Percentiles rank a stretch among this genome's conserved stretches.
These are phyloP conservation scores for Hyphopichia pseudoburtonii DNA, from an alignment of 1,139 yeast genomes.

Conservation along the genomic window DNA sequence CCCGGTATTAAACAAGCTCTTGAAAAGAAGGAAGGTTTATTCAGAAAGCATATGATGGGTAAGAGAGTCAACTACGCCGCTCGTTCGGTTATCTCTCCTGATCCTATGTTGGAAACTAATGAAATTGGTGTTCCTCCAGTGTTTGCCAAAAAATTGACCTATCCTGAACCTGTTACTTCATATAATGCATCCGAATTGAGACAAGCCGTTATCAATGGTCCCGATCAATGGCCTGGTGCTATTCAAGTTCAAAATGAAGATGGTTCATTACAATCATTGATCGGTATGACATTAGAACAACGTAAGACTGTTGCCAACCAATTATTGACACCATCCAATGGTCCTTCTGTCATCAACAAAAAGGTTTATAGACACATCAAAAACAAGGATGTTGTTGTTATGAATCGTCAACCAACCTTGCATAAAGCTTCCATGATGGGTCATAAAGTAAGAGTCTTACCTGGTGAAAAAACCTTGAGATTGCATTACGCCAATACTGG, in stretches of 20 bases:
- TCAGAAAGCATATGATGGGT: constrained; percentile 99
- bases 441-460: constrained; percentile 93
- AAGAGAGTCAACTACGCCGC: constrained; percentile 99
- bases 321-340: constrained; percentile 77
- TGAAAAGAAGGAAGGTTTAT: constrained; percentile 97
- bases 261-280: constrained; percentile 79
- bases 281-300: constrained; percentile 90
- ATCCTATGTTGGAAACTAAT: constrained; percentile 95
- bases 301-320: constrained; percentile 96
- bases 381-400: constrained; percentile 91
- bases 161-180: constrained; percentile 98
- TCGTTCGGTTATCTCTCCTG: constrained; percentile 98
- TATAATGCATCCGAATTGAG: constrained; percentile 88
- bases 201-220: constrained; percentile 95
- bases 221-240: constrained; percentile 99
- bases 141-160: constrained; percentile 90
- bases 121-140: constrained; percentile 99
- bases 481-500: constrained; percentile 98
- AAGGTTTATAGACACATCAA: constrained; percentile 93
- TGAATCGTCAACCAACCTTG: constrained; percentile 99
- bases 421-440: constrained; percentile 99
- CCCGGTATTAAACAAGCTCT: constrained; percentile 98
- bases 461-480: constrained; percentile 95
- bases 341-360: constrained; percentile 67
- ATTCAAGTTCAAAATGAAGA: constrained; percentile 94